A percentile compares a stretch with the other conserved stretches of the same genome.
phyloP scores from a whole-genome alignment of 768 basidiomycete genomes.

The Leccinum incarnatum region DNA sequence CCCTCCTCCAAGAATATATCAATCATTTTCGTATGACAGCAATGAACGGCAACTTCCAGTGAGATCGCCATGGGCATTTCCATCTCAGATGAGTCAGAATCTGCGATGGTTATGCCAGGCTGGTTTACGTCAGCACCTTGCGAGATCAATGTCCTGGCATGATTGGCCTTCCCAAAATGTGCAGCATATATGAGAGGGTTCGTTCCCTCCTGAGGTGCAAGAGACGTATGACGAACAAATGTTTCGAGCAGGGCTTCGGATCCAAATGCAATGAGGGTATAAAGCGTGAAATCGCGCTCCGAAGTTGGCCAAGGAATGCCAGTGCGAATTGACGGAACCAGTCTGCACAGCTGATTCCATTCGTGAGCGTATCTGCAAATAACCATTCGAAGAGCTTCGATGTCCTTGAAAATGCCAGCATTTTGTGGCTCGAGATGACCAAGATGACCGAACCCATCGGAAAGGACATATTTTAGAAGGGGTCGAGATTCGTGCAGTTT shows the following conservation, averaged over 20 bases:
- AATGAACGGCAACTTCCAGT: not conserved
- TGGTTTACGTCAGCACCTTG: not conserved
- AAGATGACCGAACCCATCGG: slow-evolving; percentile 12
- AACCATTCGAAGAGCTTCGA: not conserved
- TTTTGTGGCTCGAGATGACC: not conserved
- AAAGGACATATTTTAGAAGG: slow-evolving; percentile 10
- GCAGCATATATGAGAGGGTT: slow-evolving; percentile 10
- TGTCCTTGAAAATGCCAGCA: not conserved
- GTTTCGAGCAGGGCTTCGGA: not conserved
- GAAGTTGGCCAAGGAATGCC: slow-evolving; percentile 5
- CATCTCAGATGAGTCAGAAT: not conserved
- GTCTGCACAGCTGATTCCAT: slow-evolving; percentile 2
- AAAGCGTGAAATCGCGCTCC: slow-evolving; percentile 1
- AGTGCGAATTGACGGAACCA: not conserved
- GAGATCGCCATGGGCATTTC: not conserved
- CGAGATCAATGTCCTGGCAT: not conserved
- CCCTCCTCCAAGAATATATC: not conserved
- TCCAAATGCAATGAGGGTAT: slow-evolving; percentile 8
- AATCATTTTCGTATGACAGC: not conserved
- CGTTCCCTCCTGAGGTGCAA: not conserved
- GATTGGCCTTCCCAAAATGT: not conserved
- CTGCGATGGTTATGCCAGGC: not conserved
- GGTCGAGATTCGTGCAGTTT: not conserved
- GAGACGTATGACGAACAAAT: not conserved
- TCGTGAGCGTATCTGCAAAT: not conserved